Conservation (phyloP, 2,329 filamentous ascomycete genomes). For the Aspergillus caelatus region DNA sequence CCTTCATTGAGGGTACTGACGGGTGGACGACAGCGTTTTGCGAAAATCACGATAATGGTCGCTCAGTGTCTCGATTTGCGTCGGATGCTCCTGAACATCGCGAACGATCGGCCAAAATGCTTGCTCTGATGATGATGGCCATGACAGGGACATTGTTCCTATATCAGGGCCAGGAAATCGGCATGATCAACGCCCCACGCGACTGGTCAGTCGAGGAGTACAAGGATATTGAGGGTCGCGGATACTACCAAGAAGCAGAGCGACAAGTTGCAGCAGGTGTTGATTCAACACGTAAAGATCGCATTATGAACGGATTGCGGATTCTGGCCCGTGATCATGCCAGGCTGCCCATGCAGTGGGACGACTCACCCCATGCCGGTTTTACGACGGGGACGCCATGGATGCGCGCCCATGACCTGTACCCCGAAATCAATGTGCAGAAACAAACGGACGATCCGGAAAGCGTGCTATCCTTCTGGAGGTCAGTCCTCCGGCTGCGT, state of each 20-base stretch:
- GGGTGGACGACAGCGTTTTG: constrained; percentile 63
- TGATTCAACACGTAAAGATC: constrained; percentile 17
- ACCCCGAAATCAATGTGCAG: constrained; percentile 49
- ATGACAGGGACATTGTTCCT: constrained; percentile 60
- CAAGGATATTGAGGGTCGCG: constrained; percentile 48
- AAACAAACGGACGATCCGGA: constrained; percentile 51
- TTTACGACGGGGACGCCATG: constrained; percentile 62
- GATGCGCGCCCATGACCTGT: constrained; percentile 60
- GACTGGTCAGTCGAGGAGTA: constrained; percentile 53
- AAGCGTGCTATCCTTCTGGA: constrained; percentile 63
- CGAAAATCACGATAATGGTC: constrained; percentile 66
- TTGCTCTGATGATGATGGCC: constrained; percentile 52
- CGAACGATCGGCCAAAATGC: constrained; percentile 55
- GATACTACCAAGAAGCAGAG: constrained; percentile 49
- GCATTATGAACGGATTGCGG: constrained; percentile 46
- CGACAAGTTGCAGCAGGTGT: constrained; percentile 35
- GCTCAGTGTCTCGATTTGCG: constrained; percentile 58
- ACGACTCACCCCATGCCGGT: constrained; percentile 57
- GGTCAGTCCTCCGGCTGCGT: constrained; percentile 55
- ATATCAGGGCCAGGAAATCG: constrained; percentile 65
- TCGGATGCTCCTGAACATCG: constrained; percentile 53
- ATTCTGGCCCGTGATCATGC: constrained; percentile 63
- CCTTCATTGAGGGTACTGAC: constrained; percentile 51
- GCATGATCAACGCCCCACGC: constrained; percentile 59
- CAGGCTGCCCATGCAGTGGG: constrained; percentile 70